These are phyloP conservation scores for Leccinum fibrillosum DNA, from an alignment of 768 basidiomycete genomes.

Conservation along the genomic window DNA sequence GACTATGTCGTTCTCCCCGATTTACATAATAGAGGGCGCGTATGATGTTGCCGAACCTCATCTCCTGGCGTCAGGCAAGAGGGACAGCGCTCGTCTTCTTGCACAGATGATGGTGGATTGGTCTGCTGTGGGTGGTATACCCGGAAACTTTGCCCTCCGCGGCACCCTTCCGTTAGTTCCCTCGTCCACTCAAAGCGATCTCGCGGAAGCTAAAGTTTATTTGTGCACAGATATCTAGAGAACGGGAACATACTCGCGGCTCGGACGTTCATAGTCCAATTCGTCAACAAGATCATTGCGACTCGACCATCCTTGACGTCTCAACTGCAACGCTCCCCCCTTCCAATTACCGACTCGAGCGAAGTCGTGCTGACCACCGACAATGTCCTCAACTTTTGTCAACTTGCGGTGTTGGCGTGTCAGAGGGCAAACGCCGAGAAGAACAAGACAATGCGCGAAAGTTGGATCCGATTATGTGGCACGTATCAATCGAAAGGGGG, in stretches of 20 bases:
- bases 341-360: constrained; percentile 43
- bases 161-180: constrained; percentile 73
- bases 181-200: background rate
- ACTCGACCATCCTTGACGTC: constrained; percentile 41
- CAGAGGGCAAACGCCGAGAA: constrained; percentile 82
- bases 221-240: constrained; percentile 57
- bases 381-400: constrained; percentile 79
- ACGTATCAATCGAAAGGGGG: constrained; percentile 78
- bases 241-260: constrained; percentile 93
- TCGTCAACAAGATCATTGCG: constrained; percentile 59
- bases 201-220: constrained; percentile 4
- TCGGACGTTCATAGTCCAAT: constrained; percentile 85
- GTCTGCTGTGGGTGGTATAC: constrained; percentile 48
- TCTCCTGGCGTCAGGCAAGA: constrained; percentile 80
- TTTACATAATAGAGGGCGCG: constrained; percentile 53
- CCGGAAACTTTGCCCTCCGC: constrained; percentile 78
- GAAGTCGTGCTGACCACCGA: constrained; percentile 78
- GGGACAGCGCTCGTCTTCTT: constrained; percentile 83
- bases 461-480: constrained; percentile 81
- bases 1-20: background rate
- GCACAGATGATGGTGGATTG: constrained; percentile 88
- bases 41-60: constrained; percentile 79
- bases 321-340: constrained; percentile 38
- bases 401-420: constrained; percentile 84
- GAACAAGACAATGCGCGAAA: constrained; percentile 72